Evolutionary conservation across 305 asterid genomes (phyloP).

Genomic region (Fraxinus sp.): DNA sequence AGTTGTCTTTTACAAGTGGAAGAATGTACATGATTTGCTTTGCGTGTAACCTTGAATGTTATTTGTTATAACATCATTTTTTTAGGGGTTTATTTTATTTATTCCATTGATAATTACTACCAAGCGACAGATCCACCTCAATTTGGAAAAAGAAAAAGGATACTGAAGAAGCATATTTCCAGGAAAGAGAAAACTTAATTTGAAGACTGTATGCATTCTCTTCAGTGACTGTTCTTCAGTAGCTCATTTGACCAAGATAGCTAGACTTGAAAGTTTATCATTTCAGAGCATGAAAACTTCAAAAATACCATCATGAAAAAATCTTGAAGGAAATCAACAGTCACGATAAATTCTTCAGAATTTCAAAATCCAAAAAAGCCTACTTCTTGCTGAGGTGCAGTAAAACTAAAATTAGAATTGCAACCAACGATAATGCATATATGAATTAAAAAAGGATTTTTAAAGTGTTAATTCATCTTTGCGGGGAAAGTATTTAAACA

Average conservation of each 20-base stretch:
- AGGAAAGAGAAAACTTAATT: background rate
- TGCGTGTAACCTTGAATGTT: background rate
- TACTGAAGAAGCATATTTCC: background rate
- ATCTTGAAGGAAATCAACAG: background rate
- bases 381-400: background rate
- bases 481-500: no score
- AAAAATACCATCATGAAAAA: background rate
- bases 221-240: background rate
- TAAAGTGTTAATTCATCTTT: background rate
- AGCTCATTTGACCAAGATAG: background rate
- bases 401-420: background rate
- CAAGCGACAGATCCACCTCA: background rate
- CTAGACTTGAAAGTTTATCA: background rate
- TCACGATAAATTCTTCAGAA: background rate
- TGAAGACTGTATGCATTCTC: background rate
- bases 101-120: slow-evolving; percentile 6
- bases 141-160: background rate
- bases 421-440: background rate
- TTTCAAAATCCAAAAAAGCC: background rate
- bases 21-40: background rate
- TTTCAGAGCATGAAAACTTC: background rate
- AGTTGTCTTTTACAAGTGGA: background rate
- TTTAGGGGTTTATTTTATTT: background rate
- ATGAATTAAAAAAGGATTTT: background rate
- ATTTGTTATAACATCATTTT: background rate